These are phyloP conservation scores for Entomortierella beljakovae DNA, from an alignment of 192 early-diverging fungal species.

Conservation along the genomic window DNA sequence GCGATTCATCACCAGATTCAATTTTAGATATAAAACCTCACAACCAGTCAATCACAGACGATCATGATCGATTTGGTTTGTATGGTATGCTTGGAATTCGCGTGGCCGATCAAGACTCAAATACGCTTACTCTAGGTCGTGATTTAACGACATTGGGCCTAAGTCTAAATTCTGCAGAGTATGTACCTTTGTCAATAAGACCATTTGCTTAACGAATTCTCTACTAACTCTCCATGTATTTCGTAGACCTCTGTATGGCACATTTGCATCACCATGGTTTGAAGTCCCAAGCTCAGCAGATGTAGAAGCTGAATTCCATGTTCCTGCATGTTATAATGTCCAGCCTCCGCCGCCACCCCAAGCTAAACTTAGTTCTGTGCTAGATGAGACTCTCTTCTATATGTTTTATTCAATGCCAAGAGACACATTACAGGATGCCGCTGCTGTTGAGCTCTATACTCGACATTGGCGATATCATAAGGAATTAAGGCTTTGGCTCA, in stretches of 20 bases:
- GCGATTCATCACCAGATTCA: background rate
- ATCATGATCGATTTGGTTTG: slow-evolving; percentile 81
- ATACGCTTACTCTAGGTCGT: slow-evolving; percentile 88
- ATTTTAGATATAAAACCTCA: slow-evolving; percentile 2
- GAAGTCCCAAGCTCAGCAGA: slow-evolving; percentile 74
- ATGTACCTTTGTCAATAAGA: slow-evolving; percentile 25
- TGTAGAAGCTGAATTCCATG: slow-evolving; percentile 86
- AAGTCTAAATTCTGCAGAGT: slow-evolving; percentile 78
- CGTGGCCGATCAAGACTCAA: slow-evolving; percentile 79
- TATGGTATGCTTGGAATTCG: slow-evolving; percentile 90
- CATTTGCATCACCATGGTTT: slow-evolving; percentile 92
- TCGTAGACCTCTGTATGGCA: slow-evolving; percentile 79
- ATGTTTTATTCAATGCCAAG: slow-evolving; percentile 98
- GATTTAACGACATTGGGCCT: slow-evolving; percentile 91
- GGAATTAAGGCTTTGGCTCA: slow-evolving; percentile 92
- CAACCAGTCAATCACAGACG: slow-evolving; percentile 1
- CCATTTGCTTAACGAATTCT: background rate
- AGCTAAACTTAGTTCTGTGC: slow-evolving; percentile 76
- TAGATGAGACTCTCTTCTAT: slow-evolving; percentile 97
- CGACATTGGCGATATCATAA: slow-evolving; percentile 98
- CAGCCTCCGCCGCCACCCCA: slow-evolving; percentile 77
- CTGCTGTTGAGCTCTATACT: slow-evolving; percentile 93
- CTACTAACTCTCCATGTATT: background rate
- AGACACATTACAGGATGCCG: slow-evolving; percentile 90
- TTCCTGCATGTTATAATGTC: slow-evolving; percentile 89